Percentiles rank a stretch among this genome's conserved stretches.
These are phyloP conservation scores for Fusarium sp. DNA, from an alignment of 2,329 filamentous ascomycete genomes.

Conservation along the genomic window DNA sequence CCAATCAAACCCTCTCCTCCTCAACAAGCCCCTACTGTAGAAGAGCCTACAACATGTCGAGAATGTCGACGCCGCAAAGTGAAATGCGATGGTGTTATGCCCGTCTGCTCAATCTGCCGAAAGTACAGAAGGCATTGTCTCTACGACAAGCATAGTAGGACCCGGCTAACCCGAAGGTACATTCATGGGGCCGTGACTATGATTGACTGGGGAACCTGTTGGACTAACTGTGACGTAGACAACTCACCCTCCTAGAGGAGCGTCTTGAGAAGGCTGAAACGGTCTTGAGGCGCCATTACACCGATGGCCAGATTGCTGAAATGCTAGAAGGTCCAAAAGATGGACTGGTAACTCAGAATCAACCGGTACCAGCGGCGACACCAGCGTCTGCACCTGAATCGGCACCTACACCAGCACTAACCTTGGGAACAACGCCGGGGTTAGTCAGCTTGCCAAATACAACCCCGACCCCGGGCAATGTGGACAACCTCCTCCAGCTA, in stretches of 20 bases:
- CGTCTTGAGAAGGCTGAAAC: conserved; percentile 36
- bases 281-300: conserved; percentile 32
- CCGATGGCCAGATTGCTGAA: conserved; percentile 28
- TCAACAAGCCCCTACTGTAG: conserved; percentile 4
- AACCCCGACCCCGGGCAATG: neutral
- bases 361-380: neutral
- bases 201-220: neutral
- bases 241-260: conserved; percentile 34
- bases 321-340: conserved; percentile 29
- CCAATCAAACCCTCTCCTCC: neutral
- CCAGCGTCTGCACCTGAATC: neutral
- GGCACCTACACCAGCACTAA: neutral
- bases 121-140: conserved; percentile 32
- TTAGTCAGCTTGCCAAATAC: conserved; percentile 11
- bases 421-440: neutral
- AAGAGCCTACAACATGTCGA: conserved; percentile 27
- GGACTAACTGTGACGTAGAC: conserved; percentile 17
- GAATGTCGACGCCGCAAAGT: conserved; percentile 33
- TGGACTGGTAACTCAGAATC: neutral
- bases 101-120: conserved; percentile 25
- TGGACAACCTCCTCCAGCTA: conserved; percentile 14
- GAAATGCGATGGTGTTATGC: conserved; percentile 33
- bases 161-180: conserved; percentile 29
- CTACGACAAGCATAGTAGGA: conserved; percentile 31
- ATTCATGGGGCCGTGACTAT: neutral